Base-by-base conservation (phyloP, 2,329 filamentous ascomycete species). In the Pestalotiopsis sp. region DNA sequence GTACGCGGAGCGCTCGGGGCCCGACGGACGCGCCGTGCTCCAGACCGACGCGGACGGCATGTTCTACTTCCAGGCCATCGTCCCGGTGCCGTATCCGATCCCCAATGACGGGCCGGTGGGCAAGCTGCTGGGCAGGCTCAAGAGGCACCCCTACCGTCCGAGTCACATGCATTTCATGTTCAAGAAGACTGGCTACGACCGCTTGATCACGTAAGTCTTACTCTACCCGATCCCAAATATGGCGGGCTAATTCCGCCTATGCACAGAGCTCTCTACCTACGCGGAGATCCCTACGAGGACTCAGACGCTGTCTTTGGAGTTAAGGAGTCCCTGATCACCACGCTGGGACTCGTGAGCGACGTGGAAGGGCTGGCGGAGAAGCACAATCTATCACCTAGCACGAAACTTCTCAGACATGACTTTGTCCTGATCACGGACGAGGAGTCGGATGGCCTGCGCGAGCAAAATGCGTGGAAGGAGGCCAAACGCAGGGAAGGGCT, bases 91-190 rank as follows among this genome's bases (percentile, higher is more conserved):
- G 65, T 97, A 97, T 80, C 91, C 93, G 0, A 95, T 97, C 75
- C 93, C 94, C 1, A 86, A 93, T 74, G 94, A 97, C 80, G 93
- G 92, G 11, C 94, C 94, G 0, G 94, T 97, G 1, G 94, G 93
- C 0, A 88, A 89, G 79, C 78, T 96, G 73, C 81, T 96, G 74
- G 81, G 83, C 77, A 79, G 82, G 75, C 77, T 96, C 74, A 85
- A 87, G 20, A 84, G 93, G n/a, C 94, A 96, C 81, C 89, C 89
- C 67, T 95, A 90, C 82, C 82, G 93, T 65, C 93, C 93, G 1
- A 88, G 90, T 20, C 93, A 96, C 79, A 88, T 95, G 85, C 93
- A 96, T 79, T 95, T 96, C 76, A 96, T 97, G 92, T 94, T 97
- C 81, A 89, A 91, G 77, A 94, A 94, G 83, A 80, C 85, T 39